Conservation (phyloP, 345 rosid species). For the Eucalyptus brandiana region DNA sequence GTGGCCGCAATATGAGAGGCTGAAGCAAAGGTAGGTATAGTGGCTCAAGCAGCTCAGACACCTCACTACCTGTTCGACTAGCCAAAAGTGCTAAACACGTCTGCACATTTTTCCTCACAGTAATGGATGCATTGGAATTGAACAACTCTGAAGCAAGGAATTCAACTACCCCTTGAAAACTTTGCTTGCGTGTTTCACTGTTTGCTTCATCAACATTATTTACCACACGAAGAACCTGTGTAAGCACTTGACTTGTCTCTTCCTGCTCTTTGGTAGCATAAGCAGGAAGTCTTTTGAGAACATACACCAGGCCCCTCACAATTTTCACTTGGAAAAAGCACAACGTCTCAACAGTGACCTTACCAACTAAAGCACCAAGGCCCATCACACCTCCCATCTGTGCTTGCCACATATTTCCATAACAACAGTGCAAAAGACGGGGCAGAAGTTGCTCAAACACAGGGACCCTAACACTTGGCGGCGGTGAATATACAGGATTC, state of each 20-base stretch:
- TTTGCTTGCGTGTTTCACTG: slow-evolving; percentile 81
- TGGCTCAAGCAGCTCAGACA: slow-evolving; percentile 92
- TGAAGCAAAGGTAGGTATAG: slow-evolving; percentile 78
- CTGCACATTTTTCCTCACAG: slow-evolving; percentile 92
- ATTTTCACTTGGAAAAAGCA: slow-evolving; percentile 85
- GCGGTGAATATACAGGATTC: slow-evolving; percentile 97
- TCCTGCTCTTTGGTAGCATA: slow-evolving; percentile 96
- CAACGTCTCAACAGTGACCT: slow-evolving; percentile 90
- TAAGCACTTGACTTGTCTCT: slow-evolving; percentile 97
- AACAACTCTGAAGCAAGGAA: slow-evolving; percentile 93
- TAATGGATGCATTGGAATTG: slow-evolving; percentile 77
- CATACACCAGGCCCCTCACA: slow-evolving; percentile 85
- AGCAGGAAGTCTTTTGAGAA: slow-evolving; percentile 81
- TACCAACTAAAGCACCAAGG: slow-evolving; percentile 91
- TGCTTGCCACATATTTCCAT: slow-evolving; percentile 97
- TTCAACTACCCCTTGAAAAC: slow-evolving; percentile 91
- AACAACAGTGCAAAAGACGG: slow-evolving; percentile 94
- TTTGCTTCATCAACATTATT: slow-evolving; percentile 95
- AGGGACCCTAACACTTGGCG: slow-evolving; percentile 85
- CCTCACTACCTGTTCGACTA: slow-evolving; percentile 97
- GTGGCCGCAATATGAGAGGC: slow-evolving; percentile 85
- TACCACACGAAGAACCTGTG: slow-evolving; percentile 94
- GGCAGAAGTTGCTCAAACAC: slow-evolving; percentile 97
- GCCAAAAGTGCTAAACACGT: slow-evolving; percentile 94
- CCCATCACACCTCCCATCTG: slow-evolving; percentile 99